A percentile compares a stretch with the other conserved stretches of the same genome.
Evolutionary conservation across 352 stramenopile species (phyloP).

Genomic region (Phytopythium oedochilum): DNA sequence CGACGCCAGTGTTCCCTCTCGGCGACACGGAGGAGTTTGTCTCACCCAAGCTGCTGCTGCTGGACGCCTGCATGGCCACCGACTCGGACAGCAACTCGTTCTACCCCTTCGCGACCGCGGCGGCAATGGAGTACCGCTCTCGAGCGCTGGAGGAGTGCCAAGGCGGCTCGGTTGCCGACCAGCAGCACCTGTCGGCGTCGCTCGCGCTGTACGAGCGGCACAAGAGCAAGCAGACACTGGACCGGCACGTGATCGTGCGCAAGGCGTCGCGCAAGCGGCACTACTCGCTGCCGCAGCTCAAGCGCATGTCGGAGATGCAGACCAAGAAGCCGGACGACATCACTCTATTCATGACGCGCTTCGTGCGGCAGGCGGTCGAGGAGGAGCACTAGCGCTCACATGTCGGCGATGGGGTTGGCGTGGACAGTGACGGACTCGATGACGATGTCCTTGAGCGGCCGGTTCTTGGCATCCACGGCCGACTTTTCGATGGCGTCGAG

Average conservation of each 20-base stretch:
- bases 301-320: conserved; percentile 68
- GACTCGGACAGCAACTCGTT: conserved; percentile 5
- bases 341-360: conserved; percentile 62
- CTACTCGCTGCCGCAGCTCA: conserved; percentile 65
- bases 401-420: conserved; percentile 89
- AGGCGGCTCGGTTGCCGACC: conserved; percentile 8
- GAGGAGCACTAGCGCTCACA: conserved; percentile 10
- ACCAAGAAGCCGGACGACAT: conserved; percentile 81
- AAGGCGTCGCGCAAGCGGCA: conserved; percentile 54
- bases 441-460: conserved; percentile 85
- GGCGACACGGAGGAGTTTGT: conserved; percentile 2
- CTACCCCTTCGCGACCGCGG: conserved; percentile 66
- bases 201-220: conserved; percentile 44
- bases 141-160: conserved; percentile 33
- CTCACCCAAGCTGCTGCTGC: not conserved
- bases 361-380: conserved; percentile 22
- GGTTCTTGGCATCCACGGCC: conserved; percentile 89
- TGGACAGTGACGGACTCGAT: conserved; percentile 90
- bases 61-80: not conserved
- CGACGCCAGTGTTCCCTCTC: not conserved
- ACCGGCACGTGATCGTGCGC: conserved; percentile 46
- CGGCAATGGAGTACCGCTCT: conserved; percentile 52
- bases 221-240: conserved; percentile 43
- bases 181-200: conserved; percentile 43
- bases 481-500: conserved; percentile 96